Conservation (phyloP, 768 basidiomycete genomes). For the Agaricus blazei region DNA sequence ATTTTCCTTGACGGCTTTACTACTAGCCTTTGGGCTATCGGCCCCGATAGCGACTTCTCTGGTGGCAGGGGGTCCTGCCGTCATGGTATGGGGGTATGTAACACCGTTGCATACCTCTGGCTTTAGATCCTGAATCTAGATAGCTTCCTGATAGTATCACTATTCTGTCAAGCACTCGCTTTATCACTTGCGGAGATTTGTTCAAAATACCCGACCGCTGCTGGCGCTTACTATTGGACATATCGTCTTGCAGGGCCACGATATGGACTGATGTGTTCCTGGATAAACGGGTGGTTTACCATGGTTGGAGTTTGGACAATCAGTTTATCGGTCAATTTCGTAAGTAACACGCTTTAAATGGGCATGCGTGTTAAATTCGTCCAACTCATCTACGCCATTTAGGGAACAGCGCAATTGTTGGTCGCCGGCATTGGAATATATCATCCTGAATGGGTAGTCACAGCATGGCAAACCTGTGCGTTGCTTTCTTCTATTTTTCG, state of each 20-base stretch:
- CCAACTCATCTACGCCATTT: background rate
- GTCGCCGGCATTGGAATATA: conserved; percentile 57
- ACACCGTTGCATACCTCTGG: background rate
- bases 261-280: conserved; percentile 47
- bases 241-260: conserved; percentile 52
- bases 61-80: conserved; percentile 48
- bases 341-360: conserved; percentile 17
- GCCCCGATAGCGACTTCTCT: conserved; percentile 54
- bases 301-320: conserved; percentile 68
- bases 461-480: conserved; percentile 57
- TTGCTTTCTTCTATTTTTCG: background rate
- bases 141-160: conserved; percentile 49
- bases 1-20: too few species aligned
- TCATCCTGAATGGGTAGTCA: conserved; percentile 51
- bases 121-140: background rate
- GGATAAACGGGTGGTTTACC: conserved; percentile 68
- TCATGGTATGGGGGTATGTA: conserved; percentile 55
- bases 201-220: conserved; percentile 57
- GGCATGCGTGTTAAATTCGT: too few species aligned
- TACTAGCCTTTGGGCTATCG: conserved; percentile 49
- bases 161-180: conserved; percentile 42
- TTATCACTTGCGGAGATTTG: conserved; percentile 55
- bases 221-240: conserved; percentile 65
- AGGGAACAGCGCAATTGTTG: conserved; percentile 56
- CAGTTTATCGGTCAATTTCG: conserved; percentile 62